phyloP scores from a whole-genome alignment of 805 yeast genomes.

The Sugiyamaella marilandica region DNA sequence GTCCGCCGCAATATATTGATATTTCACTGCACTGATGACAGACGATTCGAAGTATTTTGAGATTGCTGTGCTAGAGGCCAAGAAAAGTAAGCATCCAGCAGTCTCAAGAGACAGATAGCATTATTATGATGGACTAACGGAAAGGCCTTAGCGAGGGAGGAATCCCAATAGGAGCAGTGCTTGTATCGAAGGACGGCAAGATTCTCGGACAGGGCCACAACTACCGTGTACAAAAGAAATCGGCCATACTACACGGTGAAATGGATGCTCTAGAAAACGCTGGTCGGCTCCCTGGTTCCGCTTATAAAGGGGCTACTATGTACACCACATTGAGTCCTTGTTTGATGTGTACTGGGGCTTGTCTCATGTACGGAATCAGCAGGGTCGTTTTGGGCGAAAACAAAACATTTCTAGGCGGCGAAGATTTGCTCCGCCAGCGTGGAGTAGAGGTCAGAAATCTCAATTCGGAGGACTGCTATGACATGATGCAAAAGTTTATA shows the following conservation, averaged over 20 bases:
- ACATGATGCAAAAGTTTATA: conserved; percentile 74
- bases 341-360: conserved; percentile 93
- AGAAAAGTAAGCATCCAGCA: conserved; percentile 19
- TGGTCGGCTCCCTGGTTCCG: conserved; percentile 76
- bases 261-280: conserved; percentile 85
- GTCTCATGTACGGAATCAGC: conserved; percentile 79
- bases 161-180: conserved; percentile 80
- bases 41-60: conserved; percentile 26
- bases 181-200: conserved; percentile 69
- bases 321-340: conserved; percentile 93
- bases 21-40: not conserved
- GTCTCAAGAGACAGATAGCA: not conserved
- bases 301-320: conserved; percentile 80
- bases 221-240: conserved; percentile 76
- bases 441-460: conserved; percentile 49
- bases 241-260: conserved; percentile 89
- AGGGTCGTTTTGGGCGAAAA: conserved; percentile 90
- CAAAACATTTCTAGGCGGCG: conserved; percentile 76
- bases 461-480: conserved; percentile 37
- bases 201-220: conserved; percentile 88
- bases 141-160: conserved; percentile 82
- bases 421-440: conserved; percentile 57
- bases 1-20: too few relatives aligned
- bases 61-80: conserved; percentile 33
- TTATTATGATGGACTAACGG: not conserved